Percentiles rank a stretch among this genome's conserved stretches.
Evolutionary conservation across 139 green algal genomes (phyloP).

Genomic region (Coelastrella sp.): DNA sequence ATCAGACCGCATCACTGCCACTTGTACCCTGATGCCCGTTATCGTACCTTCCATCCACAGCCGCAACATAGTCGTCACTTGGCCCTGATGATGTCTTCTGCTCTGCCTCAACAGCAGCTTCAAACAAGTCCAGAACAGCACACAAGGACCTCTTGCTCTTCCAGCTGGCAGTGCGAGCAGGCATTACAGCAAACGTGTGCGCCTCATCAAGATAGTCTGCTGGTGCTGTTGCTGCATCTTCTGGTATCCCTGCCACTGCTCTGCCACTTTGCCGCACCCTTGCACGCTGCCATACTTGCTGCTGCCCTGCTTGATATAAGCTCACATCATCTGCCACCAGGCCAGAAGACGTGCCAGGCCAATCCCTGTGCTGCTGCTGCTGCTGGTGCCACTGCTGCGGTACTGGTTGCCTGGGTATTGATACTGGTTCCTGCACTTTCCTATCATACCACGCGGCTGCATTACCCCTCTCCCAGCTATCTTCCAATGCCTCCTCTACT

Average conservation of each 20-base stretch:
- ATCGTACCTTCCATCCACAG: too few relatives aligned
- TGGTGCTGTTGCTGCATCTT: slow-evolving; percentile 26
- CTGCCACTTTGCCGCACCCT: too few relatives aligned
- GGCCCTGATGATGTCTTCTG: background rate
- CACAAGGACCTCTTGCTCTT: background rate
- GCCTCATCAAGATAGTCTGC: background rate
- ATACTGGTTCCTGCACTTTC: background rate
- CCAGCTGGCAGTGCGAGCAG: background rate
- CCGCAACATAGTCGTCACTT: too few relatives aligned
- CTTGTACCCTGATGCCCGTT: too few relatives aligned
- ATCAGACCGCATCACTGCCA: too few relatives aligned
- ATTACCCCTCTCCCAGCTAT: background rate
- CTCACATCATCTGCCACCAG: background rate
- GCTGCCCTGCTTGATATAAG: slow-evolving; percentile 4
- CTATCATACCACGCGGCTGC: slow-evolving; percentile 9
- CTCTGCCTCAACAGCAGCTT: slow-evolving; percentile 8
- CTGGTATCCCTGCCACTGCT: too few relatives aligned
- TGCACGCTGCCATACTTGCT: too few relatives aligned
- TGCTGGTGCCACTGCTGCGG: background rate
- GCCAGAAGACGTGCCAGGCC: background rate
- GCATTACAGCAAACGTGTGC: background rate
- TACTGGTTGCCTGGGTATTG: background rate
- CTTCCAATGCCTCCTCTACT: background rate
- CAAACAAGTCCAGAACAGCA: slow-evolving; percentile 1
- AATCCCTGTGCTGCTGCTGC: slow-evolving; percentile 24